These are phyloP conservation scores for Fusarium sp. DNA, from an alignment of 2,329 filamentous ascomycete genomes.

Conservation along the genomic window DNA sequence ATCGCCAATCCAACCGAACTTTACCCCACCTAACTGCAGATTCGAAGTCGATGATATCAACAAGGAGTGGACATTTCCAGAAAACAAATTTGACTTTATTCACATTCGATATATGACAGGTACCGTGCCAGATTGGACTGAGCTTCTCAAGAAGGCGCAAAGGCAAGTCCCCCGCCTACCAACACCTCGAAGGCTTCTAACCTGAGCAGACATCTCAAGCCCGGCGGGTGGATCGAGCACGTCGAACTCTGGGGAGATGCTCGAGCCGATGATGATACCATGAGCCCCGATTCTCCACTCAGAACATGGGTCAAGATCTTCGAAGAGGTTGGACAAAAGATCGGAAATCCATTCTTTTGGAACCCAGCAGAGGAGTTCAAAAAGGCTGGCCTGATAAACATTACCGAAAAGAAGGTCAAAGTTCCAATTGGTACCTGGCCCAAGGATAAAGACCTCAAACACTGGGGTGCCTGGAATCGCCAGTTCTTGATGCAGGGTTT, in stretches of 20 bases:
- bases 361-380: constrained; percentile 14
- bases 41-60: constrained; percentile 36
- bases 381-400: constrained; percentile 14
- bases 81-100: constrained; percentile 30
- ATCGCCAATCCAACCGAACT: constrained; percentile 29
- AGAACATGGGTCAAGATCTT: constrained; percentile 30
- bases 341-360: constrained; percentile 33
- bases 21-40: constrained; percentile 19
- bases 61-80: constrained; percentile 24
- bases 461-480: constrained; percentile 36
- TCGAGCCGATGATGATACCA: constrained; percentile 21
- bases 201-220: constrained; percentile 9
- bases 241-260: constrained; percentile 33
- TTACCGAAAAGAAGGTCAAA: constrained; percentile 26
- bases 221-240: constrained; percentile 30
- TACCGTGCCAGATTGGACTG: constrained; percentile 25
- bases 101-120: constrained; percentile 32
- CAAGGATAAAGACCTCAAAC: constrained; percentile 29
- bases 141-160: constrained; percentile 16
- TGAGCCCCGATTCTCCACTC: constrained; percentile 24
- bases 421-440: constrained; percentile 28
- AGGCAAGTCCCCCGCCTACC: neutral
- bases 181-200: fast-evolving
- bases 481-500: constrained; percentile 25
- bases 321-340: constrained; percentile 17